Evolutionary conservation across 2,329 filamentous ascomycete genomes (phyloP), one percentile per base, ranked within the genome.

Genomic region (Aspergillus brunneoviolaceus): DNA sequence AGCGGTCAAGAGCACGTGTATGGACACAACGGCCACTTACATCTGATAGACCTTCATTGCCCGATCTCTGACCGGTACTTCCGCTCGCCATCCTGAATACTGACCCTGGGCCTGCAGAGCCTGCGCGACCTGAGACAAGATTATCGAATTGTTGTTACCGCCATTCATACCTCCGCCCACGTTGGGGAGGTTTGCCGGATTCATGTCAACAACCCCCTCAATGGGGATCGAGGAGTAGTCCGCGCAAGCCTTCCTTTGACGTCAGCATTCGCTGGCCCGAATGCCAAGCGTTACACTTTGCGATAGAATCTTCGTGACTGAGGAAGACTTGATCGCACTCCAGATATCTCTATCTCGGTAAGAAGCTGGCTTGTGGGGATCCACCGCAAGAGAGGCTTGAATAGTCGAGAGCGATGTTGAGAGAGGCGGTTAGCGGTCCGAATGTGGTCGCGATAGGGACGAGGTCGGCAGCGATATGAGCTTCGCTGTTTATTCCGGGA

Each of bases 41-140:
- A 81, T 77, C 63, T 80, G 75, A 64, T 74, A 75, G 55, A 81
- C 74, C 63, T 77, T 78, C 45, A 72, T 66, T 4, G 74, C 75
- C 51, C 80, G 74, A 33, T 76, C 74, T 60, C 74, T 73, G 23
- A 77, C 66, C 14, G 67, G 65, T 6, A 81, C 74, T 27, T 75
- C 74, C 19, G 73, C 72, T 63, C 79, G 75, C 80, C 80, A 82
- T 60, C 79, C 80, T 31, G 66, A 71, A 55, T 76, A 80, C 3
- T 76, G 72, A 14, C 76, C 77, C 63, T 81, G 78, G 14, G 65
- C 67, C 54, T 77, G 73, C 57, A 81, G 67, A 47, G 69, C 69
- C 53, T 76, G 71, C 57, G 72, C 70, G 54, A 81, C 74, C 66
- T 76, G 72, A 49, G 70, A 72, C 61, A 75, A 64, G 25, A 81